Evolutionary conservation across 441 rosid species (phyloP).

Genomic region (Euphorbia corollata): DNA sequence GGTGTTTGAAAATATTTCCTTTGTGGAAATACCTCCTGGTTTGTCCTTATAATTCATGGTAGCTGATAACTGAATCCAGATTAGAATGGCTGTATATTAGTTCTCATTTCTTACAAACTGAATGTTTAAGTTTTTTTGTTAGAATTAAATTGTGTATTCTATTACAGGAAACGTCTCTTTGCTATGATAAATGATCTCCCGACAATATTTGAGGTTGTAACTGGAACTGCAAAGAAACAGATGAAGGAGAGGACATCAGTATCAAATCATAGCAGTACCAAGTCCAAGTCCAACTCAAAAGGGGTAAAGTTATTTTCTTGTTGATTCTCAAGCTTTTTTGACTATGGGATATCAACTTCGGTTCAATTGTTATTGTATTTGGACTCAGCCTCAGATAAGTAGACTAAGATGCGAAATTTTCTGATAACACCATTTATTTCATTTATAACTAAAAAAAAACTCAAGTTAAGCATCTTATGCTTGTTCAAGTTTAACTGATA

Average conservation of each 20-base stretch:
- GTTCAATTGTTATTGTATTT: not conserved
- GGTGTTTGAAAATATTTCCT: too few relatives aligned
- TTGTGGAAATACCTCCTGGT: not conserved
- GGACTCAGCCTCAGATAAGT: not conserved
- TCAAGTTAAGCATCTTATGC: conserved; percentile 1
- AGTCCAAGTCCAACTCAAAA: conserved; percentile 50
- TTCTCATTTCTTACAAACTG: too few relatives aligned
- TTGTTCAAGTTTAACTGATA: not conserved
- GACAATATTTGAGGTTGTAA: conserved; percentile 48
- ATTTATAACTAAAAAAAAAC: not conserved
- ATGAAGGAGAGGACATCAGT: conserved; percentile 38
- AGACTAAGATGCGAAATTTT: not conserved
- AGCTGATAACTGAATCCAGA: not conserved
- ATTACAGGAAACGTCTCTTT: conserved; percentile 51
- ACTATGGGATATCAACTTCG: not conserved
- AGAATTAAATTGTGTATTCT: conserved; percentile 8
- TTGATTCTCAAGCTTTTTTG: not conserved
- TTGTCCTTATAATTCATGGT: not conserved
- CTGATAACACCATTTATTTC: not conserved
- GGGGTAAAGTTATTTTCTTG: conserved; percentile 24
- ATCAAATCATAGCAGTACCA: conserved; percentile 44
- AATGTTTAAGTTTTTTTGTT: not conserved
- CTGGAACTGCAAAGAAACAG: conserved; percentile 40
- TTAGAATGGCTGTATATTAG: not conserved
- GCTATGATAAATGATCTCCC: conserved; percentile 57